These are phyloP conservation scores for Corchorus capsularis DNA, from an alignment of 345 rosid species.

Conservation along the genomic window DNA sequence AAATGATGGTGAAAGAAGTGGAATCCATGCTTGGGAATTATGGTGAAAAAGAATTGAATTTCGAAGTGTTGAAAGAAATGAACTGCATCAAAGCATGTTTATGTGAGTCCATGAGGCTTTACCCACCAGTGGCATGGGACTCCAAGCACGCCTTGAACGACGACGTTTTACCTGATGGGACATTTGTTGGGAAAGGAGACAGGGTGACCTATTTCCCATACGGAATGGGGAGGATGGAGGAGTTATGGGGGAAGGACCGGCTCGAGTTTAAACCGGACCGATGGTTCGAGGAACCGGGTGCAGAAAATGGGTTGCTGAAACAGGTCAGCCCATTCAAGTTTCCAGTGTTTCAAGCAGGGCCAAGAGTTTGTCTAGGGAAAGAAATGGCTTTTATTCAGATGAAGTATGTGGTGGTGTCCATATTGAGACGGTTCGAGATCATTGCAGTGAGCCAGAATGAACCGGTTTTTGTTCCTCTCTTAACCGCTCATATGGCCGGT, in stretches of 20 bases:
- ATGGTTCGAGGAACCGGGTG: slow-evolving; percentile 42
- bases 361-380: slow-evolving; percentile 75
- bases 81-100: slow-evolving; percentile 55
- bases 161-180: slow-evolving; percentile 72
- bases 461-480: slow-evolving; percentile 57
- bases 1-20: slow-evolving; percentile 39
- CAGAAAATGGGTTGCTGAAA: slow-evolving; percentile 31
- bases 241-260: slow-evolving; percentile 68
- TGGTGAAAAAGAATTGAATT: slow-evolving; percentile 24
- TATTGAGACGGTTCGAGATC: slow-evolving; percentile 45
- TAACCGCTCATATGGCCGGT: slow-evolving; percentile 76
- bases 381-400: slow-evolving; percentile 75
- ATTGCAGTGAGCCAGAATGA: slow-evolving; percentile 31
- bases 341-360: slow-evolving; percentile 78
- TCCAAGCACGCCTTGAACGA: slow-evolving; percentile 57
- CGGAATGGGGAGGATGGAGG: slow-evolving; percentile 82
- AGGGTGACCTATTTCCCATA: slow-evolving; percentile 62
- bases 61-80: slow-evolving; percentile 48
- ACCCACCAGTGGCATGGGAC: slow-evolving; percentile 78
- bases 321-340: slow-evolving; percentile 52
- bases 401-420: slow-evolving; percentile 66
- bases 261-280: slow-evolving; percentile 67
- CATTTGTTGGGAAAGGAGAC: slow-evolving; percentile 48
- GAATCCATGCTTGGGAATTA: slow-evolving; percentile 10
- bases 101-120: slow-evolving; percentile 72